Evolutionary conservation across 1,139 yeast species (phyloP), one percentile per base, ranked within the genome.

Genomic region (Debaryomyces nepalensis): DNA sequence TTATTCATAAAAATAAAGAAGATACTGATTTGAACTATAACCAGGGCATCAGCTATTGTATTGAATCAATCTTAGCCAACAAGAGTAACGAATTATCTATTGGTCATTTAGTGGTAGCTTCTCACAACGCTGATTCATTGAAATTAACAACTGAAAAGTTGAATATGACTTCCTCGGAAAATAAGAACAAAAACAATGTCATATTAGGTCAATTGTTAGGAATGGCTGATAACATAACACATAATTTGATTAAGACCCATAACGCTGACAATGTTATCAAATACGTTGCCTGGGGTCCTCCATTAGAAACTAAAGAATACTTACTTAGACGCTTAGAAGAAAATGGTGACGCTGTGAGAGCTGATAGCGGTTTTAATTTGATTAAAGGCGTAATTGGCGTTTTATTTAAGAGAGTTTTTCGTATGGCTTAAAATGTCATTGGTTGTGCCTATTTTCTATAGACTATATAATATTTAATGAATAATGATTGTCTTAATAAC

Each of bases 241-340:
- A 79, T 59, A 88, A 85, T 53, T 75, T 93, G 58, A 80, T 88
- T 48, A 68, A 73, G 40, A 74, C 81, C 40, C 74, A 80, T 52
- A 78, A 82, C 35, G 88, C 81, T 45, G 82, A 79, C 52, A 86
- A 86, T 57, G 87, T 93, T 44, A 84, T 91, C 68, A 91, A 91
- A 66, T 93, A 91, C 61, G 97, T 93, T 50, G 96, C 98, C 12
- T 93, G 98, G 97, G 98, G 98, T 7, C 98, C 98, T 29, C 95
- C 96, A 44, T 69, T 81, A 53, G 98, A 93, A 68, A 90, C 97
- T 44, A 89, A 88, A 69, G 96, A 89, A 54, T 93, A 93, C 62
- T 71, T 93, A 53, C 73, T 85, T 50, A 84, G 99, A 73, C 81
- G 99, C 68, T 75, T 93, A 51, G 97, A 91, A 68, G 99, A 93